Conservation (phyloP, 257 asterid species). For the Nicotiana noctiflora region DNA sequence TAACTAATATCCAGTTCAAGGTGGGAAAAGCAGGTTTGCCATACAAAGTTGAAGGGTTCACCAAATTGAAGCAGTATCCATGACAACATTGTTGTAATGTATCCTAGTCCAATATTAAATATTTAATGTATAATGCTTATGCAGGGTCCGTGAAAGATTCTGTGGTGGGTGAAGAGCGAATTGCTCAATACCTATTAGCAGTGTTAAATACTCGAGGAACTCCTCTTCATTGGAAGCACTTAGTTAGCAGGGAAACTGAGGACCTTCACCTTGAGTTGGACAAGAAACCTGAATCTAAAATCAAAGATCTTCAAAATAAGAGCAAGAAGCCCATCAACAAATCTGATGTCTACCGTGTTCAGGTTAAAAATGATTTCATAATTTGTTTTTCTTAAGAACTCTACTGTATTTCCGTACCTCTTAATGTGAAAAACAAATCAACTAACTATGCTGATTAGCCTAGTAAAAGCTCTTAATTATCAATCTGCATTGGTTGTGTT, state of each 20-base stretch:
- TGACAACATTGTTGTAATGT: neutral
- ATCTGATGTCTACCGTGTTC: constrained; percentile 52
- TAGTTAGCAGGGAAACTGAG: constrained; percentile 25
- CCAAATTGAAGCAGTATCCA: neutral
- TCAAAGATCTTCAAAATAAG: constrained; percentile 46
- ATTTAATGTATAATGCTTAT: neutral
- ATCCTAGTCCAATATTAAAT: neutral
- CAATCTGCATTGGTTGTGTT: neutral
- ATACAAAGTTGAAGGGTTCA: too few relatives aligned
- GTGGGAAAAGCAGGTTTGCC: neutral
- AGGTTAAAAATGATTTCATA: constrained; percentile 29
- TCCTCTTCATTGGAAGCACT: constrained; percentile 83
- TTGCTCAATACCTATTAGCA: constrained; percentile 79
- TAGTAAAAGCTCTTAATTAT: neutral
- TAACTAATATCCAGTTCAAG: neutral
- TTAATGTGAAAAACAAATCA: neutral
- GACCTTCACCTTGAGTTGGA: constrained; percentile 19
- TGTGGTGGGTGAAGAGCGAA: constrained; percentile 91
- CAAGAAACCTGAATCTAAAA: constrained; percentile 40
- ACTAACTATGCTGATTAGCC: neutral
- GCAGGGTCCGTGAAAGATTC: constrained; percentile 96
- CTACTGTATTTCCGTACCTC: neutral
- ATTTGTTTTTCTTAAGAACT: neutral
- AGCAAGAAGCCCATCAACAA: constrained; percentile 34
- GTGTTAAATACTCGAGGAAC: constrained; percentile 79